phyloP scores from a whole-genome alignment of 192 early-diverging fungal species.

The Haplosporangium gracile region DNA sequence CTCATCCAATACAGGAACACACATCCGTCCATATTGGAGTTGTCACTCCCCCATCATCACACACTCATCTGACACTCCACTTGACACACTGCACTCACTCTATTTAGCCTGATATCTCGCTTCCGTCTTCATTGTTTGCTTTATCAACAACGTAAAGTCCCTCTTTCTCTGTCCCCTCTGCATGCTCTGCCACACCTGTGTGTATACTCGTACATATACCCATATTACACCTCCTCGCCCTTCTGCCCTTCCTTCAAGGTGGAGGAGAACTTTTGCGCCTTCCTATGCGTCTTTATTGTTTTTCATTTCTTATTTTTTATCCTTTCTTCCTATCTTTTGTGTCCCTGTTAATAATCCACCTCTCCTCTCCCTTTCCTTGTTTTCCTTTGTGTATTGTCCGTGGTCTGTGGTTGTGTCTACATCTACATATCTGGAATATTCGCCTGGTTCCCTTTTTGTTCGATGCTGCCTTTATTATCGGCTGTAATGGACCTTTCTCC shows the following conservation, averaged over 20 bases:
- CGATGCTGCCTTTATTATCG: neutral
- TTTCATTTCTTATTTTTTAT: neutral
- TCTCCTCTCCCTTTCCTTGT: neutral
- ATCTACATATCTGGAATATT: constrained; percentile 10
- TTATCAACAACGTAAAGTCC: constrained; percentile 5
- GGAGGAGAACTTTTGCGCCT: neutral
- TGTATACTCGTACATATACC: neutral
- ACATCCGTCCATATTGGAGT: neutral
- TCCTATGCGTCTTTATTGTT: neutral
- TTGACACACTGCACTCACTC: neutral
- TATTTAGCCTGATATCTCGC: neutral
- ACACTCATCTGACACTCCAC: constrained; percentile 1
- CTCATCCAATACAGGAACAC: neutral
- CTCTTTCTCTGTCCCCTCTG: neutral
- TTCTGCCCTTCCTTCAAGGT: neutral
- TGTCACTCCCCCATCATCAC: neutral
- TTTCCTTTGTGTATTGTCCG: neutral
- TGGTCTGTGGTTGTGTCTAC: neutral
- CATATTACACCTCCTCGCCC: neutral
- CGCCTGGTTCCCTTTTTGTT: neutral
- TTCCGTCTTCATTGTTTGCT: neutral
- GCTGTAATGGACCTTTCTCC: neutral
- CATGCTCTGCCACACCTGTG: neutral
- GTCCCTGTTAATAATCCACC: neutral
- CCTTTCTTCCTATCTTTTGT: neutral